A percentile compares a stretch with the other conserved stretches of the same genome.
phyloP scores from a whole-genome alignment of 352 stramenopile genomes.

The Phytophthora niederhauseri region DNA sequence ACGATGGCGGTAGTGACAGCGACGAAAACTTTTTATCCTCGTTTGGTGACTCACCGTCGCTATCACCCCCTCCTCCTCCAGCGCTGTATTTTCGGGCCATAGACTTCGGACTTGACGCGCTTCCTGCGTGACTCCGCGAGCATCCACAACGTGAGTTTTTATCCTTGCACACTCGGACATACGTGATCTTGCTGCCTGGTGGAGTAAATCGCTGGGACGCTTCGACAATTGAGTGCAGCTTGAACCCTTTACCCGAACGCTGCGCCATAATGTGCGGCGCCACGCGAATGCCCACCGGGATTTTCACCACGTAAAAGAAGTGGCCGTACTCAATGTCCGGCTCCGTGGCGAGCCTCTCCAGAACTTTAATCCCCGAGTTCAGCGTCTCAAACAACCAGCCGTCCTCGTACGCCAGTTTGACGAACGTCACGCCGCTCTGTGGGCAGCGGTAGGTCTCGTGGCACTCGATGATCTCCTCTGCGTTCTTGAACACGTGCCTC shows the following conservation, averaged over 20 bases:
- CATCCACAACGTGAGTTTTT: slow-evolving; percentile 69
- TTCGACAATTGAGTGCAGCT: slow-evolving; percentile 85
- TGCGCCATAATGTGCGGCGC: slow-evolving; percentile 86
- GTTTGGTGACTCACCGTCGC: slow-evolving; percentile 4
- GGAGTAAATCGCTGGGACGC: slow-evolving; percentile 84
- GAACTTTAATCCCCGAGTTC: slow-evolving; percentile 79
- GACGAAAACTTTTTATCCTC: slow-evolving; percentile 25
- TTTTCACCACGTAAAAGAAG: slow-evolving; percentile 87
- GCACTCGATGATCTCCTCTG: slow-evolving; percentile 84
- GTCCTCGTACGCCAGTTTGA: slow-evolving; percentile 84
- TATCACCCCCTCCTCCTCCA: slow-evolving; percentile 16
- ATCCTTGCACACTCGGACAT: slow-evolving; percentile 82
- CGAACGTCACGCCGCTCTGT: slow-evolving; percentile 75
- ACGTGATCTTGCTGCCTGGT: slow-evolving; percentile 82
- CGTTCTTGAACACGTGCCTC: slow-evolving; percentile 74
- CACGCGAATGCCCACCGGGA: slow-evolving; percentile 82
- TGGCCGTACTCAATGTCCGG: slow-evolving; percentile 73
- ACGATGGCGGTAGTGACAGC: slow-evolving; percentile 40
- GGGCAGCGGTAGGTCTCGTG: slow-evolving; percentile 70
- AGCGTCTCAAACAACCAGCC: slow-evolving; percentile 85
- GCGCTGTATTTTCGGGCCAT: slow-evolving; percentile 29
- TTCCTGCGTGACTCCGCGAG: slow-evolving; percentile 48
- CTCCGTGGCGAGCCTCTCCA: slow-evolving; percentile 68
- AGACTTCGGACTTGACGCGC: slow-evolving; percentile 29
- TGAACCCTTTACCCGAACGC: slow-evolving; percentile 79